Evolutionary conservation across 2,329 filamentous ascomycete genomes (phyloP), one percentile per base, ranked within the genome.

Genomic region (Sarocladium kiliense): DNA sequence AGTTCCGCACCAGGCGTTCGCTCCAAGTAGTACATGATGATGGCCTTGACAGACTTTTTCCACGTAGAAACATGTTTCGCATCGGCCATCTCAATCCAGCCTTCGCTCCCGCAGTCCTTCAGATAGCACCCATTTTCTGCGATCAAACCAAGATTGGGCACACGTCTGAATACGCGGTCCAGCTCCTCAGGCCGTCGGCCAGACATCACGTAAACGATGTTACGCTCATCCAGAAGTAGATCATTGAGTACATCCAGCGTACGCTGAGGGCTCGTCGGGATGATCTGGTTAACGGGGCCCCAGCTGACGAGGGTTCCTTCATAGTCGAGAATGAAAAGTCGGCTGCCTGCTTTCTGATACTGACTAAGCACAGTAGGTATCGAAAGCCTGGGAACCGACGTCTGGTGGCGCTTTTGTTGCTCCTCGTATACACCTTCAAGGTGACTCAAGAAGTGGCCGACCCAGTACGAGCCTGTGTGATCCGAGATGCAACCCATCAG

Each of bases 61-160:
- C 93, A 97, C 3, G 79, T 77, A 25, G 78, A 75, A 57, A 90
- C 87, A 62, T 87, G 81, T 2, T 82, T 77, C 1, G 82, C 77
- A 66, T 96, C 86, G 2, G 87, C 85, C 71, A 96, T 87, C 59
- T 87, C 85, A 2, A 80, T 82, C 94, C 94, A 97, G 34, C 81
- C 78, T 23, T 82, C 79, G 16, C 76, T 78, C 19, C 84, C 81
- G 45, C 82, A 84, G 59, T 89, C 82, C 62, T 88, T 89, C 56
- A 97, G 75, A 71, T 95, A 97, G 68, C 90, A 96, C 2, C 93
- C 93, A 61, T 96, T 97, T 72, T 97, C 93, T 0, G 93, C 93
- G 60, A 97, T 95, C 3, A 97, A 77, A 2, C 94, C 94, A 2
- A 97, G 75, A 58, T 88, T 87, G 4, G 89, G 88, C 1, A 97